Conservation (phyloP, 2,329 filamentous ascomycete genomes). For the Trichoderma polysporum region DNA sequence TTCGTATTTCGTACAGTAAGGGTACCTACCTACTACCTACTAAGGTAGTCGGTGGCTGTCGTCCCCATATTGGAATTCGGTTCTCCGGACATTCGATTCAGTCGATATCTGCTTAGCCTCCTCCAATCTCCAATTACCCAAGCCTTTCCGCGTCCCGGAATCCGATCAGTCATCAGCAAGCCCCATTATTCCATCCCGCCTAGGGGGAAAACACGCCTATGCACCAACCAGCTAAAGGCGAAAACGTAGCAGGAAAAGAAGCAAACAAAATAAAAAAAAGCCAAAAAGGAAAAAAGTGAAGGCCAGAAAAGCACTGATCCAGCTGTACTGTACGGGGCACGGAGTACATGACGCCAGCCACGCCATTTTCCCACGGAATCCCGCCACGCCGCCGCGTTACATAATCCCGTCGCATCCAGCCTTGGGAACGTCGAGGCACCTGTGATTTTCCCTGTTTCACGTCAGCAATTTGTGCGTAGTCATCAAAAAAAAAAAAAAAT, state of each 20-base stretch:
- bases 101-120: background rate
- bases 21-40: no score
- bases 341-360: conserved; percentile 18
- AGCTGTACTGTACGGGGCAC: background rate
- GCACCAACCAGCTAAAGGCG: background rate
- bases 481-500: conserved; percentile 19
- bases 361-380: conserved; percentile 19
- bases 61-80: background rate
- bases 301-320: background rate
- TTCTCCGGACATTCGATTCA: conserved; percentile 7
- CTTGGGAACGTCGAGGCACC: background rate
- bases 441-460: conserved; percentile 19
- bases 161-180: conserved; percentile 17
- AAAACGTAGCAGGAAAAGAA: background rate
- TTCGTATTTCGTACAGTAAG: no score
- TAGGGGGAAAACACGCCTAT: background rate
- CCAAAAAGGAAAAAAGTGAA: background rate
- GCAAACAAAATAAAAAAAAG: background rate
- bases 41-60: no score
- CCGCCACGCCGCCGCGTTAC: conserved; percentile 20
- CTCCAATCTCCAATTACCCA: background rate
- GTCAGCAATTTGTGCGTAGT: conserved; percentile 21
- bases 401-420: conserved; percentile 23
- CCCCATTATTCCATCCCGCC: background rate
- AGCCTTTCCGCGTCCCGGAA: conserved; percentile 16